Evolutionary conservation across 2,329 filamentous ascomycete species (phyloP).

Genomic region (Akanthomyces lecanii): DNA sequence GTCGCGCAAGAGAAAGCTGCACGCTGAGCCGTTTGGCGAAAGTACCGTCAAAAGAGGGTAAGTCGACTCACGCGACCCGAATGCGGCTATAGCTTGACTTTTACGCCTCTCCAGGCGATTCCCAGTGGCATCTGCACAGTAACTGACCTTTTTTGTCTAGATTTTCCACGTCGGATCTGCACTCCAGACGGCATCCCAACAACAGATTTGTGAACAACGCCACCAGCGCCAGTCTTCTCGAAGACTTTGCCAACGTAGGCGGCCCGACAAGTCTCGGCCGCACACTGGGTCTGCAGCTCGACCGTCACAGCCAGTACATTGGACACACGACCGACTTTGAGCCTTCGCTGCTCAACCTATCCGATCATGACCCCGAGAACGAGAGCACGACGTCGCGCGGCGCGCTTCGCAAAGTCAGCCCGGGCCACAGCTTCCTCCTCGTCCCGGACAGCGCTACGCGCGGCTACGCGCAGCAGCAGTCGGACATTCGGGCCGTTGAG

Average conservation of each 20-base stretch:
- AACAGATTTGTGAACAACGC: conserved; percentile 39
- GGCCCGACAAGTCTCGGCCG: conserved; percentile 62
- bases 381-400: conserved; percentile 69
- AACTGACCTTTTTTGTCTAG: conserved; percentile 2
- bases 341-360: conserved; percentile 76
- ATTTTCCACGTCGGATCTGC: conserved; percentile 39
- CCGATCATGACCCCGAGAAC: conserved; percentile 74
- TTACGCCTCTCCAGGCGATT: not conserved
- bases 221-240: conserved; percentile 58
- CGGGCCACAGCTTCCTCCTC: conserved; percentile 75
- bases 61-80: conserved; percentile 29
- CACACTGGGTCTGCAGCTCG: conserved; percentile 70
- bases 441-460: conserved; percentile 69
- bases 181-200: conserved; percentile 7
- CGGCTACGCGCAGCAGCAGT: conserved; percentile 64
- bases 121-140: not conserved
- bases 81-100: not conserved
- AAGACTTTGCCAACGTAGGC: conserved; percentile 68
- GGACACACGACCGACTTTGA: conserved; percentile 81
- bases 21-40: conserved; percentile 58
- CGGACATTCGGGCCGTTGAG: conserved; percentile 70
- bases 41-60: conserved; percentile 66
- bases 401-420: conserved; percentile 70
- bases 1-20: conserved; percentile 74
- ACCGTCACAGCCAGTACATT: conserved; percentile 79